Conservation (phyloP, 2,329 filamentous ascomycete genomes). For the Aotearoamyces nothofagi region DNA sequence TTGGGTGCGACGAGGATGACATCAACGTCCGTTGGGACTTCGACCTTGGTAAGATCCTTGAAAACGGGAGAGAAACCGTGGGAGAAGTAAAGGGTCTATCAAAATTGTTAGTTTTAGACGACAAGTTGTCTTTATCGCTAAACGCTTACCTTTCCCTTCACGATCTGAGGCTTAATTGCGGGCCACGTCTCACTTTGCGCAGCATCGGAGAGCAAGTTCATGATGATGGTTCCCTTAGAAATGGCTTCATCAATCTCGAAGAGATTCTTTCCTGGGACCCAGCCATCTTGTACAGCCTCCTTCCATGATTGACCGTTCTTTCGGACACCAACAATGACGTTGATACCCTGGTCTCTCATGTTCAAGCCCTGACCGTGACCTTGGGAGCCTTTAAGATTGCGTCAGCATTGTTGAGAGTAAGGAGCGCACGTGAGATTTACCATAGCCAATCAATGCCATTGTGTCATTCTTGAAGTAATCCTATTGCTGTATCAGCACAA, state of each 20-base stretch:
- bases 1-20: conserved; percentile 99
- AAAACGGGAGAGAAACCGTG: conserved; percentile 99
- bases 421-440: conserved; percentile 15
- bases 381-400: conserved; percentile 45
- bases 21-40: conserved; percentile 88
- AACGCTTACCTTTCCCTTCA: conserved; percentile 84
- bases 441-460: conserved; percentile 97
- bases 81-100: conserved; percentile 98
- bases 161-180: conserved; percentile 91
- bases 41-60: conserved; percentile 98
- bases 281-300: conserved; percentile 92
- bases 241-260: conserved; percentile 98
- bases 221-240: conserved; percentile 81
- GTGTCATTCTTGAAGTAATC: conserved; percentile 99
- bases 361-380: conserved; percentile 99
- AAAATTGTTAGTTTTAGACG: conserved; percentile 7
- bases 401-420: conserved; percentile 1
- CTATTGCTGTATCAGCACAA: conserved; percentile 28
- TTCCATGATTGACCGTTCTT: conserved; percentile 98
- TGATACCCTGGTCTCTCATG: conserved; percentile 98
- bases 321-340: conserved; percentile 96
- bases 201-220: conserved; percentile 97
- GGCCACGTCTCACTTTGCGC: conserved; percentile 99
- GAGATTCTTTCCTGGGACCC: conserved; percentile 96
- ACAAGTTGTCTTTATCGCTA: conserved; percentile 1